Base-by-base conservation (phyloP, 2,329 filamentous ascomycete genomes). In the Venturia asperata region DNA sequence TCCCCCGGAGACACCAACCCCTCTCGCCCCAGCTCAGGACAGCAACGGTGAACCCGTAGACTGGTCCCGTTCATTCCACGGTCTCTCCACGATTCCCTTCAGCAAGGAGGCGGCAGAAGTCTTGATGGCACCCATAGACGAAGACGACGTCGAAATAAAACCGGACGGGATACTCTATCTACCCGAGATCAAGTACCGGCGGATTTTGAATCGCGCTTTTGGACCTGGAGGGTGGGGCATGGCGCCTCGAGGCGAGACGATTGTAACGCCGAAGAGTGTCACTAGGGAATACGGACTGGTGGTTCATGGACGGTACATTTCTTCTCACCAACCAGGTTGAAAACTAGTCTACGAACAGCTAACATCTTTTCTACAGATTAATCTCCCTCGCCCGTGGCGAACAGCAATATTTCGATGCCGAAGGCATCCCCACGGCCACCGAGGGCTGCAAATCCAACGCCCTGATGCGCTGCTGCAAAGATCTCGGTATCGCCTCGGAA, bases 381-480 rank as follows among this genome's bases (percentile, higher is more conserved):
- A 90, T 97, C 56, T 92, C 89, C 37, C 89, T 97, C 70, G 92
- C 94, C 0, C 89, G 94, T 69, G 94, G 94, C 74, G 94, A 97
- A 77, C 93, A 96, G 80, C 86, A 90, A 70, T 99, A 95, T 78
- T 99, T 97, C 79, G 86, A 85, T 70, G 84, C 91, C 42, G 92
- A 97, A 70, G 89, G 89, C 65, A 92, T 99, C 68, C 92, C 94
- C 34, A 96, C 92, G 1, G 92, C 94, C 10, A 92, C 92, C 67
- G 94, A 99, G 78, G 94, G 94, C 64, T 96, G 92, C 83, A 97
- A 97, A 78, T 96, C 92, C 68, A 99, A 99, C 74, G 94, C 94
- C 15, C 82, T 99, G 70, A 95, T 97, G 87, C 90, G 94, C 66
- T 97, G 93, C 83, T 97, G 94, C 82, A 99, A 99, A 80, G 94